Conservation (phyloP, 345 rosid genomes). For the Eucalyptus pumila region DNA sequence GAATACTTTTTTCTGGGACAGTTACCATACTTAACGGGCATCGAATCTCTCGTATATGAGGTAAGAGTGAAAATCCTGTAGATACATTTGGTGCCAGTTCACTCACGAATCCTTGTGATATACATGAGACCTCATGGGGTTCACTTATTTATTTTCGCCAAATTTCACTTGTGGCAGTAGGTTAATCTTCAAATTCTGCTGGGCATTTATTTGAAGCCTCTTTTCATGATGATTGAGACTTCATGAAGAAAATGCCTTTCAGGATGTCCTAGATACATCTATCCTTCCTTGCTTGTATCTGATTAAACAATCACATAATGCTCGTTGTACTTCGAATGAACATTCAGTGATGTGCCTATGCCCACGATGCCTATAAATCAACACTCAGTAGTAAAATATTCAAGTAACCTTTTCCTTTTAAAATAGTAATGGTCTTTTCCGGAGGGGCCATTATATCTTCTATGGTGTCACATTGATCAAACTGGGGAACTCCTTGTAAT, state of each 20-base stretch:
- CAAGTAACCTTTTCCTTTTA: neutral
- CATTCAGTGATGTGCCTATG: neutral
- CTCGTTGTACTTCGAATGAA: neutral
- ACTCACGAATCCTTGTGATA: neutral
- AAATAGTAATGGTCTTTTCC: neutral
- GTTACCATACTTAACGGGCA: conserved; percentile 74
- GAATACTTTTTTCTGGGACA: conserved; percentile 77
- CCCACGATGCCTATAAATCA: neutral
- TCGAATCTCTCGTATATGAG: conserved; percentile 70
- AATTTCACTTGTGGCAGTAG: neutral
- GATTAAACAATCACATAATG: neutral
- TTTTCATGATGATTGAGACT: neutral
- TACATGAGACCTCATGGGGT: neutral
- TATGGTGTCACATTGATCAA: neutral
- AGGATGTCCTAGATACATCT: neutral
- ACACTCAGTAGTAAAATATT: neutral
- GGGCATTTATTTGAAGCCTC: neutral
- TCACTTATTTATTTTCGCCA: neutral
- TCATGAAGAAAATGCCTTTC: neutral
- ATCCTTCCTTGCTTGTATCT: neutral
- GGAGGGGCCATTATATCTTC: neutral
- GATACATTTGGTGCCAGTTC: neutral
- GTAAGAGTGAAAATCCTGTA: conserved; percentile 7
- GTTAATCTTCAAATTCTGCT: neutral
- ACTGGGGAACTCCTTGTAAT: neutral